phyloP scores from a whole-genome alignment of 768 basidiomycete species.

The Mycena olivaceomarginata region DNA sequence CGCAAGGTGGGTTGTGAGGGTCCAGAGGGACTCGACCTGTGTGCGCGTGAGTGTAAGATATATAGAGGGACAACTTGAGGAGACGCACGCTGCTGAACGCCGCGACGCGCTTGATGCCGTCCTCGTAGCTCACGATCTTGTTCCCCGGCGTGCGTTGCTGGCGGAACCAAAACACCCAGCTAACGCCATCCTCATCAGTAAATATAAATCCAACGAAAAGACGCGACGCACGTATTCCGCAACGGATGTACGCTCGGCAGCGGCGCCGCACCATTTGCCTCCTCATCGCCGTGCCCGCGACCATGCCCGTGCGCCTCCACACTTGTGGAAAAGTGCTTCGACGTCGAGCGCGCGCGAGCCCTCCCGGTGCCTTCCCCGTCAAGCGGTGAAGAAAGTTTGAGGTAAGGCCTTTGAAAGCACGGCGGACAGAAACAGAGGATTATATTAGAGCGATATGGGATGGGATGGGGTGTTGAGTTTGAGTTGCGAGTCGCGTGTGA shows the following conservation, averaged over 20 bases:
- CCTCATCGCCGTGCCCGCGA: too few species aligned
- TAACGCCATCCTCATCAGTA: constrained; percentile 51
- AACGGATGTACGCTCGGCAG: too few species aligned
- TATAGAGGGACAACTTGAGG: too few species aligned
- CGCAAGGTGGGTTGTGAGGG: constrained; percentile 93
- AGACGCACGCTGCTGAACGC: constrained; percentile 80
- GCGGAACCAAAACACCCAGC: constrained; percentile 95
- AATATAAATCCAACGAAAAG: too few species aligned
- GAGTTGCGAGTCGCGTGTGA: too few species aligned
- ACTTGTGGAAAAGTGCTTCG: constrained; percentile 86
- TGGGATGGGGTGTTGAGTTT: too few species aligned
- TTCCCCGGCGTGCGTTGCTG: constrained; percentile 93
- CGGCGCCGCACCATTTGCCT: too few species aligned
- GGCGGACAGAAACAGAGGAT: too few species aligned
- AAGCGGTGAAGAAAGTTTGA: too few species aligned
- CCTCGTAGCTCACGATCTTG: constrained; percentile 94
- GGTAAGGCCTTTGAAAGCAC: too few species aligned
- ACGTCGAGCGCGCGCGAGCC: constrained; percentile 72
- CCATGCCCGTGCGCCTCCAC: constrained; percentile 56
- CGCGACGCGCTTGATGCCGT: constrained; percentile 95
- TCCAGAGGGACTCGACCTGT: constrained; percentile 97
- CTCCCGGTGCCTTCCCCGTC: too few species aligned
- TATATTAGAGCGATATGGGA: too few species aligned
- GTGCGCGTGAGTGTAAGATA: not conserved
- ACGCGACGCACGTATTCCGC: not conserved